Evolutionary conservation across 768 basidiomycete genomes (phyloP), one percentile per base, ranked within the genome.

Genomic region (Tricholoma sp.): DNA sequence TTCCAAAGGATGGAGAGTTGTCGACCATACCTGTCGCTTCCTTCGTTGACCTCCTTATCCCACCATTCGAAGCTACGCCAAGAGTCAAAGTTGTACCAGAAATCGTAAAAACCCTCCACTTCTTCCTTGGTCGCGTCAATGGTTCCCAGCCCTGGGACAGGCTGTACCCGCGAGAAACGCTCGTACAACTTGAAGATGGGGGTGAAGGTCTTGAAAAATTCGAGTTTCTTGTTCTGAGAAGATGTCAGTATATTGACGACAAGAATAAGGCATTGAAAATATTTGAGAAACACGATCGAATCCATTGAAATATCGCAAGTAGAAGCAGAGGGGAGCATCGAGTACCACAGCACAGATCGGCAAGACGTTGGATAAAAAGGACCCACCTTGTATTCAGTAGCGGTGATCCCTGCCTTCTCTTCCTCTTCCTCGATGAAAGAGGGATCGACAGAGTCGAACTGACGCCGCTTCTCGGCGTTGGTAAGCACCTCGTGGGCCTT

Each of bases 81-180:
- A 62, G 89, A 91, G 72, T 98, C 96, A 73, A 99, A 96, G 80
- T 95, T 96, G 80, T 99, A 98, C 94, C 94, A 99, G 73, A 96
- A 97, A 72, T 98, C 90, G 78, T 99, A 99, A 80, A 99, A 98
- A 6, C 74, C 80, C 70, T 96, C 91, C 53, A 98, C 95, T 55
- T 83, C 82, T 61, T 82, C 81, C 72, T 97, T 96, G 56, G 85
- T 69, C 18, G 87, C 83, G 45, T 89, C 80, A 57, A 80, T 72
- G 29, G 71, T 72, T 9, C 95, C 96, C 28, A 99, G 81, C 57
- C 78, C 70, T 6, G 93, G 95, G 6, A 94, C 92, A 11, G 94
- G 94, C 68, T 89, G 81, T 53, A 68, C 76, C 63, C 85, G 86
- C 62, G 93, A 94, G 81, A 99, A 99, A 34, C 95, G 84, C n/a